phyloP scores from a whole-genome alignment of 331 rosid species.

The Ulmus americana region DNA sequence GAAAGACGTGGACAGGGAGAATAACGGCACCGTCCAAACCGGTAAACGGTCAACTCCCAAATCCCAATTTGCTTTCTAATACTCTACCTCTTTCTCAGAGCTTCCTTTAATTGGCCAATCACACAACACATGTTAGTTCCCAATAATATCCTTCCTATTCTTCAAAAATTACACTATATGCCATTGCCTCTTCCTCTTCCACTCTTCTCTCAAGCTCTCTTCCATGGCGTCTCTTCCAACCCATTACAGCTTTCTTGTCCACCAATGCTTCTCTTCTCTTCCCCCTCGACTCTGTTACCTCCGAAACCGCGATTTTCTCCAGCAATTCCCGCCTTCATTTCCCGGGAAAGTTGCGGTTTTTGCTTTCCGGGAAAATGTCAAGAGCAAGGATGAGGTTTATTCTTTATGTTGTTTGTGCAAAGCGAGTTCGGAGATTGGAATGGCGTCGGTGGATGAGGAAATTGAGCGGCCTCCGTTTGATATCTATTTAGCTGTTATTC shows the following conservation, averaged over 20 bases:
- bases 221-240: slow-evolving; percentile 48
- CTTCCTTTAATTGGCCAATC: slow-evolving; percentile 15
- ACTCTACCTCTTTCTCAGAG: not conserved
- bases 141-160: slow-evolving; percentile 2
- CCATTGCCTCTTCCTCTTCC: slow-evolving; percentile 21
- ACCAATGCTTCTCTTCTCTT: slow-evolving; percentile 26
- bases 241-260: slow-evolving; percentile 35
- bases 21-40: not conserved
- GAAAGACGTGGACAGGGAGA: no score
- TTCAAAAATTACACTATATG: slow-evolving; percentile 27
- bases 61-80: not conserved
- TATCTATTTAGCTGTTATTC: slow-evolving; percentile 82
- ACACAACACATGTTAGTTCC: not conserved
- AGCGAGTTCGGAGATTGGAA: slow-evolving; percentile 38
- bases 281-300: slow-evolving; percentile 17
- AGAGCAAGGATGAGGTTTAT: slow-evolving; percentile 21
- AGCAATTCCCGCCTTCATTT: slow-evolving; percentile 20
- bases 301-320: slow-evolving; percentile 17
- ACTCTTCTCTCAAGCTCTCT: not conserved
- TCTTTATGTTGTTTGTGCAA: slow-evolving; percentile 38
- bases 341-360: slow-evolving; percentile 31
- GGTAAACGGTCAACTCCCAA: not conserved
- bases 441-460: slow-evolving; percentile 25
- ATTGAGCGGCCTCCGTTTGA: slow-evolving; percentile 65
- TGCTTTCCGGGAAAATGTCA: slow-evolving; percentile 16